phyloP scores from a whole-genome alignment of 352 stramenopile genomes.

The Globisporangium alternatum region DNA sequence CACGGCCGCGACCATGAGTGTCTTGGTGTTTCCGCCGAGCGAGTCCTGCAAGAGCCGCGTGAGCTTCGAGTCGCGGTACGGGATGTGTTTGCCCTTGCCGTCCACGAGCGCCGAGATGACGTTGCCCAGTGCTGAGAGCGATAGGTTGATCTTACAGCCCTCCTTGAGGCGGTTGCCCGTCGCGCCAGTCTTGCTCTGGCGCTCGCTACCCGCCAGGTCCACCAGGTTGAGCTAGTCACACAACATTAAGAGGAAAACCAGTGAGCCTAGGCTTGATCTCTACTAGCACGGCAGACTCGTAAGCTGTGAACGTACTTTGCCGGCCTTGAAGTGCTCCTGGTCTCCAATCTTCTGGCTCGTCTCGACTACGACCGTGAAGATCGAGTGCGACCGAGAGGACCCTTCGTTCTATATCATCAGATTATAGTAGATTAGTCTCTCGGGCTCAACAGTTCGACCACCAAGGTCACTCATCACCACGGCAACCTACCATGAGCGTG shows the following conservation, averaged over 20 bases:
- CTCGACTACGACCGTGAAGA: slow-evolving; percentile 85
- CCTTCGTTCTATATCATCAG: slow-evolving; percentile 51
- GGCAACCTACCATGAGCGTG: slow-evolving; percentile 66
- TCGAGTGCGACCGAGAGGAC: slow-evolving; percentile 81
- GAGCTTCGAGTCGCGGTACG: slow-evolving; percentile 95
- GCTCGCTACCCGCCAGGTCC: slow-evolving; percentile 77
- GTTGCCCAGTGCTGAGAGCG: slow-evolving; percentile 73
- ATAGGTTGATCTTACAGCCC: slow-evolving; percentile 88
- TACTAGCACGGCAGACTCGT: too few relatives aligned
- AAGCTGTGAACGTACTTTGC: slow-evolving; percentile 40
- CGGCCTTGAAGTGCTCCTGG: slow-evolving; percentile 79
- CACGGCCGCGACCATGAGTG: slow-evolving; percentile 95
- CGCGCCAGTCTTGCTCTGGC: slow-evolving; percentile 81
- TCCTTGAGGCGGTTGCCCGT: slow-evolving; percentile 82
- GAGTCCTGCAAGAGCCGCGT: slow-evolving; percentile 90
- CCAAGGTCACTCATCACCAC: too few relatives aligned
- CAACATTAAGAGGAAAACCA: slow-evolving; percentile 23
- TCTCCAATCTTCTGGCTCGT: slow-evolving; percentile 73
- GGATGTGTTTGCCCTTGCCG: slow-evolving; percentile 89
- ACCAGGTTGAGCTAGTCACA: slow-evolving; percentile 67
- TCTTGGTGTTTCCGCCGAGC: slow-evolving; percentile 87
- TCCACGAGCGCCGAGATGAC: slow-evolving; percentile 86
- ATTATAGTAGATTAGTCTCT: too few relatives aligned
- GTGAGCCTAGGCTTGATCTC: slow-evolving; percentile 17
- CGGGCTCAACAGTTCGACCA: too few relatives aligned